These are phyloP conservation scores for Euphorbia lathyris DNA, from an alignment of 345 rosid genomes.

Conservation along the genomic window DNA sequence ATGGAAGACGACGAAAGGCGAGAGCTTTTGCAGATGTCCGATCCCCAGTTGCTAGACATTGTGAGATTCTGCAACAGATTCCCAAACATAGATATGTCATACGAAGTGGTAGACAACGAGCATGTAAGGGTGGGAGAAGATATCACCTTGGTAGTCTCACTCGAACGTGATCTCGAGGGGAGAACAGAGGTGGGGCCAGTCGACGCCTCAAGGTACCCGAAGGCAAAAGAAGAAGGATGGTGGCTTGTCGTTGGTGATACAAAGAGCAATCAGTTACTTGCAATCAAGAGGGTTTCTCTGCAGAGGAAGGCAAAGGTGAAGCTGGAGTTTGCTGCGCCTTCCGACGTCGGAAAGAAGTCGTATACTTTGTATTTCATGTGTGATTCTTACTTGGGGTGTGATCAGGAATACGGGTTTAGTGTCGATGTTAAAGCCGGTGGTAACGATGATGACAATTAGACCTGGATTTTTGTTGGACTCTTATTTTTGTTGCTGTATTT, in stretches of 20 bases:
- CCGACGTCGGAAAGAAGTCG: conserved; percentile 57
- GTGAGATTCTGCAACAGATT: conserved; percentile 82
- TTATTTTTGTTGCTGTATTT: background rate
- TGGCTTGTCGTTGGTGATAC: conserved; percentile 92
- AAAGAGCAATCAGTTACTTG: conserved; percentile 72
- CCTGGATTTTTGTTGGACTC: too few species aligned
- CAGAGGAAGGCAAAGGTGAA: conserved; percentile 72
- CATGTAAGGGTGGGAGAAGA: conserved; percentile 56
- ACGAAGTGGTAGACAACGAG: conserved; percentile 58
- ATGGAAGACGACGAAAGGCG: conserved; percentile 86
- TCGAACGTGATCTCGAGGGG: conserved; percentile 80
- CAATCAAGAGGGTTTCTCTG: conserved; percentile 82
- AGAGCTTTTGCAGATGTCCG: conserved; percentile 70
- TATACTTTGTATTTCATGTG: conserved; percentile 79
- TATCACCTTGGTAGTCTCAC: conserved; percentile 56
- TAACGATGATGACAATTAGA: conserved; percentile 9
- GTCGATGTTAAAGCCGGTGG: conserved; percentile 44
- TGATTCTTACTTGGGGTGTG: conserved; percentile 87
- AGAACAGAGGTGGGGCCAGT: conserved; percentile 77
- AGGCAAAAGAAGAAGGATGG: conserved; percentile 96
- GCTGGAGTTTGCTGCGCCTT: conserved; percentile 73
- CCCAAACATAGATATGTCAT: conserved; percentile 75
- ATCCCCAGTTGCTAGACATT: conserved; percentile 64
- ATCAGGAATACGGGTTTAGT: conserved; percentile 68
- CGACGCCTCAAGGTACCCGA: conserved; percentile 66